These are phyloP conservation scores for Trametes coccinea DNA, from an alignment of 768 basidiomycete genomes.

Conservation along the genomic window DNA sequence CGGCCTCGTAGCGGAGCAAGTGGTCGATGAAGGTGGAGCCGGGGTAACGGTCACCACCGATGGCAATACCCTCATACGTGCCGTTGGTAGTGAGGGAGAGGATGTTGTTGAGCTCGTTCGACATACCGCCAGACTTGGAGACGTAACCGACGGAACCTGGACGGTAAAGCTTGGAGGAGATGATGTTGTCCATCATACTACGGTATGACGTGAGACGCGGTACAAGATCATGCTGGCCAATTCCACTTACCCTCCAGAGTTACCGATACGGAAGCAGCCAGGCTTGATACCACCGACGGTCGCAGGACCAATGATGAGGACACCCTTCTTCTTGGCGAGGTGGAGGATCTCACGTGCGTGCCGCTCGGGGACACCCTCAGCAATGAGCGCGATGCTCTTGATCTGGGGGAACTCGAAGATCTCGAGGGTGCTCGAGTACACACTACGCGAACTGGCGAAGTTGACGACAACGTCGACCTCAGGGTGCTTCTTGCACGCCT, in stretches of 20 bases:
- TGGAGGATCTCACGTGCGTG: constrained; percentile 96
- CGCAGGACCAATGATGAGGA: constrained; percentile 94
- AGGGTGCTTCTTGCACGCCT: constrained; percentile 91
- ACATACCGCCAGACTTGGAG: constrained; percentile 99
- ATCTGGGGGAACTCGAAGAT: constrained; percentile 72
- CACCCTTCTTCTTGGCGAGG: constrained; percentile 79
- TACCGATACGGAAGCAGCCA: constrained; percentile 99
- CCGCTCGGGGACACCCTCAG: constrained; percentile 98
- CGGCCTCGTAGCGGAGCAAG: constrained; percentile 93
- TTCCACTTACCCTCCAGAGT: constrained; percentile 83
- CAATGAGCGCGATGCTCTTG: constrained; percentile 87
- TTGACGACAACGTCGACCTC: constrained; percentile 98
- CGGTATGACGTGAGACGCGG: background rate
- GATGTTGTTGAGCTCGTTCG: constrained; percentile 99
- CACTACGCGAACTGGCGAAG: constrained; percentile 93
- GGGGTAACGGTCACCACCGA: constrained; percentile 99
- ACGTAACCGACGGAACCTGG: constrained; percentile 97
- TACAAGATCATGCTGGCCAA: background rate
- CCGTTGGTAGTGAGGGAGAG: constrained; percentile 95
- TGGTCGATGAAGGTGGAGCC: constrained; percentile 99
- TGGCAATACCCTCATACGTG: constrained; percentile 99
- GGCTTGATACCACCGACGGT: constrained; percentile 99
- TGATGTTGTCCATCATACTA: constrained; percentile 99
- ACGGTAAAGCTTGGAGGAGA: constrained; percentile 97
- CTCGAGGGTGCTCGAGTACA: constrained; percentile 94